These are phyloP conservation scores for Penicillium sp. DNA, from an alignment of 2,329 filamentous ascomycete genomes.

Conservation along the genomic window DNA sequence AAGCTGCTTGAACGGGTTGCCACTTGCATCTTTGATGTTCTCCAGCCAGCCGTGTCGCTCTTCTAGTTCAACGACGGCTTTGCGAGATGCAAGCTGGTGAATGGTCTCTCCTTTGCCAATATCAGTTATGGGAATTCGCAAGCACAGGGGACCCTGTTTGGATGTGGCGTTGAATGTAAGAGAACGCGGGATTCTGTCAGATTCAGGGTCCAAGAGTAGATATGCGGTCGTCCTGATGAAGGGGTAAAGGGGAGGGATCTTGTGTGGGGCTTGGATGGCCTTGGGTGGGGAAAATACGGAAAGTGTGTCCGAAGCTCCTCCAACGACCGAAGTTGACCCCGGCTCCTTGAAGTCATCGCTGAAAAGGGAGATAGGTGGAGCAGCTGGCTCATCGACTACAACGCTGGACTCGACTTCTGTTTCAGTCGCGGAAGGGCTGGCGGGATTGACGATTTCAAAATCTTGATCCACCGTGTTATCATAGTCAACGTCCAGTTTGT, in stretches of 20 bases:
- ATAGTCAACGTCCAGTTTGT: constrained; percentile 65
- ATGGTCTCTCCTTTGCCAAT: constrained; percentile 56
- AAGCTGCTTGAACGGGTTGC: constrained; percentile 49
- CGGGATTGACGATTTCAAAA: constrained; percentile 58
- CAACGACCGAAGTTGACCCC: constrained; percentile 24
- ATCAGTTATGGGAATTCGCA: constrained; percentile 63
- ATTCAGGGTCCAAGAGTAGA: constrained; percentile 60
- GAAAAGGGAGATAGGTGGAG: constrained; percentile 61
- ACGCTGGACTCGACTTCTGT: constrained; percentile 6
- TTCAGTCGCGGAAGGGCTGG: constrained; percentile 48
- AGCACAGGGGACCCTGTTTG: constrained; percentile 58
- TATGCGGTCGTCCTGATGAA: constrained; percentile 68
- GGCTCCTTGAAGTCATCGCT: constrained; percentile 52
- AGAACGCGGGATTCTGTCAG: constrained; percentile 52
- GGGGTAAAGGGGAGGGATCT: constrained; percentile 65
- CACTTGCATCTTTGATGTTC: constrained; percentile 50
- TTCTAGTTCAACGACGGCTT: constrained; percentile 68
- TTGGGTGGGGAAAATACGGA: constrained; percentile 56
- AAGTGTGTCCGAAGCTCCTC: constrained; percentile 44
- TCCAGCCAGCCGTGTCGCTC: constrained; percentile 67
- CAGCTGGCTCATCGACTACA: constrained; percentile 10
- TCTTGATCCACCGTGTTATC: constrained; percentile 47
- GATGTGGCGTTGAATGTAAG: constrained; percentile 62
- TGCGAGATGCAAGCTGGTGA: constrained; percentile 70
- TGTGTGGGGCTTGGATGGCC: constrained; percentile 64